Evolutionary conservation across 2,329 filamentous ascomycete species (phyloP).

Genomic region (Parafenestella ontariensis): DNA sequence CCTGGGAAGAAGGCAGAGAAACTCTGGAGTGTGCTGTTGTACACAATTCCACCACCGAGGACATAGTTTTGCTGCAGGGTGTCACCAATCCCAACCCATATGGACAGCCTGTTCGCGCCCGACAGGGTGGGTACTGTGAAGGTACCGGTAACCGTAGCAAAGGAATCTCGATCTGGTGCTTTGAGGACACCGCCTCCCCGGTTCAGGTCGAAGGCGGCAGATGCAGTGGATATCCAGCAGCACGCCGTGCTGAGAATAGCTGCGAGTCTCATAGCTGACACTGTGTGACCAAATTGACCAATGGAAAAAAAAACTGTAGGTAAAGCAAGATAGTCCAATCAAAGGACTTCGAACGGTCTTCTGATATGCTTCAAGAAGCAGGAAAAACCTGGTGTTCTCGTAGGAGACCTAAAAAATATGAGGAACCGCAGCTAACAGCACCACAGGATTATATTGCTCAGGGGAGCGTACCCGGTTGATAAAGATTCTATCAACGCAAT

Average conservation of each 20-base stretch:
- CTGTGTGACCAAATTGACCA: neutral
- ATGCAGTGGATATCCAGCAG: slow-evolving; percentile 14
- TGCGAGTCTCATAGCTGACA: slow-evolving; percentile 19
- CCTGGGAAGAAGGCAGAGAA: slow-evolving; percentile 31
- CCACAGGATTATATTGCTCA: slow-evolving; percentile 17
- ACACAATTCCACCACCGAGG: slow-evolving; percentile 31
- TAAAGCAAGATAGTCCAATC: slow-evolving; percentile 3
- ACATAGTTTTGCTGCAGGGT: slow-evolving; percentile 26
- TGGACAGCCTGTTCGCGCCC: slow-evolving; percentile 27
- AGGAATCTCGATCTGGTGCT: slow-evolving; percentile 31
- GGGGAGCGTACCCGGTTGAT: slow-evolving; percentile 18
- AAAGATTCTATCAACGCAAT: neutral
- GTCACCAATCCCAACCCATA: slow-evolving; percentile 36
- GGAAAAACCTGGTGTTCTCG: slow-evolving; percentile 2
- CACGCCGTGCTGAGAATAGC: slow-evolving; percentile 6
- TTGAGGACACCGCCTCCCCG: slow-evolving; percentile 34
- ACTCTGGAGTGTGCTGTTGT: slow-evolving; percentile 25
- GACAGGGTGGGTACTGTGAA: slow-evolving; percentile 31
- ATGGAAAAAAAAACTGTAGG: neutral
- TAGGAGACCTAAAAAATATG: slow-evolving; percentile 8
- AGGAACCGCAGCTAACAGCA: slow-evolving; percentile 6
- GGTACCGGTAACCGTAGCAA: slow-evolving; percentile 29
- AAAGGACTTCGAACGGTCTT: slow-evolving; percentile 1
- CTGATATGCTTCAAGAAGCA: slow-evolving; percentile 4
- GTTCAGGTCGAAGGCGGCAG: slow-evolving; percentile 34